Percentiles rank a stretch among this genome's conserved stretches.
phyloP scores from a whole-genome alignment of 148 eudicot genomes.

The Hydrangea macrophylla region DNA sequence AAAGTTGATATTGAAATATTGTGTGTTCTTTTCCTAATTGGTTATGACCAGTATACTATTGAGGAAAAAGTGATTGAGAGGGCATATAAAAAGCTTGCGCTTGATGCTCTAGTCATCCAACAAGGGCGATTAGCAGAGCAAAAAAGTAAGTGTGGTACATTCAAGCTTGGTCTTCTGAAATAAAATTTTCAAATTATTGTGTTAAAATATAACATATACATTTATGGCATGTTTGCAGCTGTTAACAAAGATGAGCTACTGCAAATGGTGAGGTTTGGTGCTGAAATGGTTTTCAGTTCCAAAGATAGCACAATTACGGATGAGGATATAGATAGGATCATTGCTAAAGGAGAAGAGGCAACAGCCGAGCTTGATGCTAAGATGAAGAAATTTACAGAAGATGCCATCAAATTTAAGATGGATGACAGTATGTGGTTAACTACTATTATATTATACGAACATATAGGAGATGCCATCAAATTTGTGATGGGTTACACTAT shows the following conservation, averaged over 20 bases:
- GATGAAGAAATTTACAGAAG: slow-evolving; percentile 98
- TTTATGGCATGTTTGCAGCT: slow-evolving; percentile 50
- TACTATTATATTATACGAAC: too few species aligned
- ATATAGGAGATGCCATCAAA: too few species aligned
- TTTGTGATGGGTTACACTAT: too few species aligned
- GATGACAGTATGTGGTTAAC: slow-evolving; percentile 87
- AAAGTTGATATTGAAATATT: background rate
- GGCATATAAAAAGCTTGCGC: slow-evolving; percentile 98
- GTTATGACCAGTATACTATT: slow-evolving; percentile 62
- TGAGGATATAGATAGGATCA: slow-evolving; percentile 92
- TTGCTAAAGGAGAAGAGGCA: slow-evolving; percentile 98
- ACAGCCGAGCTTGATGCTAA: slow-evolving; percentile 99
- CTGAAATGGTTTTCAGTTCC: slow-evolving; percentile 99
- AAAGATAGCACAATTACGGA: slow-evolving; percentile 98
- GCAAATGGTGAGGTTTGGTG: slow-evolving; percentile 99
- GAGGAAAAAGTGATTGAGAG: slow-evolving; percentile 98
- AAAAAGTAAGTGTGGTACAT: slow-evolving; percentile 54
- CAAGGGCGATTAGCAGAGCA: slow-evolving; percentile 98
- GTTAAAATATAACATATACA: background rate
- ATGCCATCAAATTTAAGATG: slow-evolving; percentile 97
- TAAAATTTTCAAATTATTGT: background rate
- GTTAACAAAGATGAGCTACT: slow-evolving; percentile 97
- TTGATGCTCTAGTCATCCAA: slow-evolving; percentile 98
- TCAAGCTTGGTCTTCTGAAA: background rate
- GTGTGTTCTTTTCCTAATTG: slow-evolving; percentile 6